A percentile compares a stretch with the other conserved stretches of the same genome.
Conservation (phyloP, 2,329 filamentous ascomycete genomes). For the Pseudogymnoascus sp. region DNA sequence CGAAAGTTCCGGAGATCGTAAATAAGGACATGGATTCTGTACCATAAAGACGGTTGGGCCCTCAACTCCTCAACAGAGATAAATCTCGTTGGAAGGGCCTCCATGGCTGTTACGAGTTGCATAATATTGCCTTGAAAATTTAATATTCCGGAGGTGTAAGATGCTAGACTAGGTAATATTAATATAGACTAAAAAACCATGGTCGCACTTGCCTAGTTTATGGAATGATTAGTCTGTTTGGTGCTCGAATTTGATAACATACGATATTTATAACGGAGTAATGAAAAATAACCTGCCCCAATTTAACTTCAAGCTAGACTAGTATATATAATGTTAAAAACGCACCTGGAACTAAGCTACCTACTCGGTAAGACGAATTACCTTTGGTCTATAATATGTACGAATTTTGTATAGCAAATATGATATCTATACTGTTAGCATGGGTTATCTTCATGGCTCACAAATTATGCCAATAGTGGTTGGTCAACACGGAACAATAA, state of each 20-base stretch:
- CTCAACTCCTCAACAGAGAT: neutral
- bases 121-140: neutral
- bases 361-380: neutral
- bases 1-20: conserved; percentile 16
- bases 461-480: neutral
- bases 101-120: neutral
- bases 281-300: neutral
- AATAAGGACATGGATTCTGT: conserved; percentile 14
- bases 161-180: neutral
- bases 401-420: neutral
- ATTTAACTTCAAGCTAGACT: neutral
- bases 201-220: neutral
- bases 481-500: neutral
- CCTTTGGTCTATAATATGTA: neutral
- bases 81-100: neutral
- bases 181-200: neutral
- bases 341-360: neutral
- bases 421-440: neutral
- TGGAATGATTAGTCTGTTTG: neutral
- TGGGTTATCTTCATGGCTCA: neutral
- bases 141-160: neutral
- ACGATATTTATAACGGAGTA: neutral
- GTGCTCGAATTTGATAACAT: neutral
- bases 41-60: conserved; percentile 9
- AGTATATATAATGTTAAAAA: neutral